Base-by-base conservation (phyloP, 495 filamentous ascomycete genomes). In the Aspergillus steynii region DNA sequence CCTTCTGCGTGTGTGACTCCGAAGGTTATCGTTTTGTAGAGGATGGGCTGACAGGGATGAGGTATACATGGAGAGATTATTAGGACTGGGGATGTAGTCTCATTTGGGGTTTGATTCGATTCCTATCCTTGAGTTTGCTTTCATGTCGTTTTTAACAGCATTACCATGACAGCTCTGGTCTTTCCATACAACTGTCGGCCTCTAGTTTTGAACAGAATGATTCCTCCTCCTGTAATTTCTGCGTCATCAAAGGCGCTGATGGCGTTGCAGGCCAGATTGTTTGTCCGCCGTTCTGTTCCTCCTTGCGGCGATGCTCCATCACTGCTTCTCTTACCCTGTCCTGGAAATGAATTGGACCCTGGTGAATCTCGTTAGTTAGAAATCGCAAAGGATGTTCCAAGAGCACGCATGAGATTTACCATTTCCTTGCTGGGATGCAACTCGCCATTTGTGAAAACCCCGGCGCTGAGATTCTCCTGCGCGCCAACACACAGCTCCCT, bases 381-480 rank as follows among this genome's bases (percentile, higher is more conserved):
- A 7, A 8, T 7, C 31, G 47, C 31, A 47, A 15, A 58, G 28
- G 5, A 0, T 28, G n/a, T 46, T 29, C 34, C 20, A 34, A 10
- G 26, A 61, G 8, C 46, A 6, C 27, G 15, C 27, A 1, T 50
- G 1, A 62, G 15, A 0, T 52, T 12, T 53, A 68, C 79, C 64
- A 78, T 78, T 55, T 83, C 81, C 64, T 74, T 77, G 9, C 65
- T 65, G 0, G 81, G 81, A 60, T 84, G 81, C 52, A 84, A 63
- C 64, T 81, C 75, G 29, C 82, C 82, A 57, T 78, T 82, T 51
- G 77, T 68, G 48, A 81, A 84, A 20, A 83, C 74, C 8, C 80
- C 81, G 2, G 68, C 64, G 49, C 67, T 71, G 9, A 83, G 68
- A 61, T 83, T 84, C 61, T 74, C 68, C 64, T 84, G 79, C 5